These are phyloP conservation scores for Neofusicoccum ribis DNA, from an alignment of 2,329 filamentous ascomycete species.

Conservation along the genomic window DNA sequence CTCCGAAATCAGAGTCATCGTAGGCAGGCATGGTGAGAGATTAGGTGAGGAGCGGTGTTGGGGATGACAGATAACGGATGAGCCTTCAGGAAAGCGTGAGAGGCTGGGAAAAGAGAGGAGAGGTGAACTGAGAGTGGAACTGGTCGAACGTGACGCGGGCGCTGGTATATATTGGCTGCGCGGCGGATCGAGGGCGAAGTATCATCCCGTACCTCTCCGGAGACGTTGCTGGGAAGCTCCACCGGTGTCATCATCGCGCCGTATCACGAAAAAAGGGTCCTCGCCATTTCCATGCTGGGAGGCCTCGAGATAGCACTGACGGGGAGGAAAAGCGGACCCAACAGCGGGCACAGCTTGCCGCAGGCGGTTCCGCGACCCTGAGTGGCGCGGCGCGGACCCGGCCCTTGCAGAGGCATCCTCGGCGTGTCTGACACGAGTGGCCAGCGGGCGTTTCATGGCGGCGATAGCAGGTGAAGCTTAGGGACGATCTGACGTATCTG, in stretches of 20 bases:
- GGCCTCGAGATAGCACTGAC: slow-evolving; percentile 18
- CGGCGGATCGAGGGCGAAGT: neutral
- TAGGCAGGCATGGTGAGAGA: slow-evolving; percentile 58
- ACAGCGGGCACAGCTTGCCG: slow-evolving; percentile 17
- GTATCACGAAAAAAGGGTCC: slow-evolving; percentile 21
- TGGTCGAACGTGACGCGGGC: slow-evolving; percentile 4
- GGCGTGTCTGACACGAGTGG: slow-evolving; percentile 16
- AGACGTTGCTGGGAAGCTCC: slow-evolving; percentile 17
- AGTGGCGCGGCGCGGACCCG: slow-evolving; percentile 13
- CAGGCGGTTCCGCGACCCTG: slow-evolving; percentile 17
- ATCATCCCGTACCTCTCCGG: slow-evolving; percentile 20
- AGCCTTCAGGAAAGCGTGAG: neutral
- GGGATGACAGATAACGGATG: neutral
- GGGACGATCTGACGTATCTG: slow-evolving; percentile 18
- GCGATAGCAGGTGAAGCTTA: slow-evolving; percentile 19
- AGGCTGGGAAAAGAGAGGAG: neutral
- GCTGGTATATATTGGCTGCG: slow-evolving; percentile 18
- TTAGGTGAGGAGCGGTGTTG: neutral
- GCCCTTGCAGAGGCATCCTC: slow-evolving; percentile 16
- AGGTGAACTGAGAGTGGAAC: slow-evolving; percentile 11
- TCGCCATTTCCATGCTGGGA: slow-evolving; percentile 2
- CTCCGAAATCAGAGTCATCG: slow-evolving; percentile 58
- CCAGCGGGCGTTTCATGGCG: slow-evolving; percentile 18
- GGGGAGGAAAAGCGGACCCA: slow-evolving; percentile 20
- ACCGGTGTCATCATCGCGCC: slow-evolving; percentile 23